Conservation (phyloP, 352 stramenopile genomes). For the Phytopythium vexans region DNA sequence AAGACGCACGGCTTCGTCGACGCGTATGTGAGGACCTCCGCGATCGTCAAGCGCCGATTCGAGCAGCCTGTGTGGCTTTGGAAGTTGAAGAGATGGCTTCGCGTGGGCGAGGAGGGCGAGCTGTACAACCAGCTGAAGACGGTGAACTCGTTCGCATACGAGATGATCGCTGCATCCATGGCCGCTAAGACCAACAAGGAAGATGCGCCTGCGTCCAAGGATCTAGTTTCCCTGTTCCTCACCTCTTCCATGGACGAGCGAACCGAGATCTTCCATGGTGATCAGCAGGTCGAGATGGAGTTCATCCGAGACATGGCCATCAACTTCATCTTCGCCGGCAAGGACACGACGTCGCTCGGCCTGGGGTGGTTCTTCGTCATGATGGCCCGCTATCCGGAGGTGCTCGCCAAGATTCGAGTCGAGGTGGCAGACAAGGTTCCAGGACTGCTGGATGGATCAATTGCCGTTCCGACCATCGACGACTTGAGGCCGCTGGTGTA, state of each 20-base stretch:
- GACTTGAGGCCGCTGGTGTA: slow-evolving; percentile 42
- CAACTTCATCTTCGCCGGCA: slow-evolving; percentile 63
- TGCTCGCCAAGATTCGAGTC: slow-evolving; percentile 35
- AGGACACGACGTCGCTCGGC: slow-evolving; percentile 64
- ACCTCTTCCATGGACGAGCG: slow-evolving; percentile 24
- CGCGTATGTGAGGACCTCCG: slow-evolving; percentile 11
- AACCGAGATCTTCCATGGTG: slow-evolving; percentile 15
- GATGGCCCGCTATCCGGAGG: slow-evolving; percentile 42
- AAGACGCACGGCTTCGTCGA: slow-evolving; percentile 29
- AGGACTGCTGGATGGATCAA: slow-evolving; percentile 11
- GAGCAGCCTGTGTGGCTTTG: slow-evolving; percentile 32
- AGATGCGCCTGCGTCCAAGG: slow-evolving; percentile 7
- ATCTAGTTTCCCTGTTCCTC: slow-evolving; percentile 44
- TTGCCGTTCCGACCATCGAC: slow-evolving; percentile 19
- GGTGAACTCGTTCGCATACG: slow-evolving; percentile 21
- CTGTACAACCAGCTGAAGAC: slow-evolving; percentile 18
- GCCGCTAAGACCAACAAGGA: slow-evolving; percentile 4
- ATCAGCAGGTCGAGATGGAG: too few relatives aligned
- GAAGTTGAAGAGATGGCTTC: slow-evolving; percentile 27
- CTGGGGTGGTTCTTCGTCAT: slow-evolving; percentile 71
- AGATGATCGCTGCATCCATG: slow-evolving; percentile 25
- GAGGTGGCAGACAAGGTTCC: slow-evolving; percentile 30
- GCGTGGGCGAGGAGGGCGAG: slow-evolving; percentile 21
- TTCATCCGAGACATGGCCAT: slow-evolving; percentile 67
- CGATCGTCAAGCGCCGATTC: slow-evolving; percentile 23